Percentiles rank a stretch among this genome's conserved stretches.
These are phyloP conservation scores for Pestalotiopsis sp. DNA, from an alignment of 2,329 filamentous ascomycete species.

Conservation along the genomic window DNA sequence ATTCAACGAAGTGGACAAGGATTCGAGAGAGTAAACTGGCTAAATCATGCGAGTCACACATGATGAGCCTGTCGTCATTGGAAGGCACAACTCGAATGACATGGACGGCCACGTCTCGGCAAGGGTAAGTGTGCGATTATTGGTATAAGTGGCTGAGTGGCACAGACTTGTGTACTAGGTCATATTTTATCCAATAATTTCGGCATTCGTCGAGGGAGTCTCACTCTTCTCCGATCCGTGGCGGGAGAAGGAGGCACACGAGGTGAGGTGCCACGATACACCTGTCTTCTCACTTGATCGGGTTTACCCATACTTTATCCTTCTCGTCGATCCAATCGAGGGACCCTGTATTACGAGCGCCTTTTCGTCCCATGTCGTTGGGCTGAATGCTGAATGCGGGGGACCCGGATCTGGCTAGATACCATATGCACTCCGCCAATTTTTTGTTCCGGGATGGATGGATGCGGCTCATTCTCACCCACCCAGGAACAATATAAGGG, in stretches of 20 bases:
- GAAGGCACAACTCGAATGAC: background rate
- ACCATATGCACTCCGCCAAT: background rate
- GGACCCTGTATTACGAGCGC: background rate
- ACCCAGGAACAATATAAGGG: background rate
- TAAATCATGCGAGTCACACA: background rate
- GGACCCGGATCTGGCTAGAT: background rate
- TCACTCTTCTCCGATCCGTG: background rate
- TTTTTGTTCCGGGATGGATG: background rate
- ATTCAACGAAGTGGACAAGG: background rate
- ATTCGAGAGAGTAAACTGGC: background rate
- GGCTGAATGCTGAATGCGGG: background rate
- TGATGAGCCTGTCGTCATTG: background rate
- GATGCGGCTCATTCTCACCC: background rate
- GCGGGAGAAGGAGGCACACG: background rate
- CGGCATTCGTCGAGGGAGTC: background rate
- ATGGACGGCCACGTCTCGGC: too few species aligned
- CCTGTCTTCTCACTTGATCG: background rate
- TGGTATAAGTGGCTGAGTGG: background rate
- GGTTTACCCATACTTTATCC: background rate
- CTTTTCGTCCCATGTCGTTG: background rate
- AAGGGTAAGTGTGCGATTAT: too few species aligned
- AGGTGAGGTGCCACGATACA: background rate
- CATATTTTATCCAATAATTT: background rate
- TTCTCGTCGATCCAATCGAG: background rate
- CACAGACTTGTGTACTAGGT: background rate